Evolutionary conservation across 2,329 filamentous ascomycete genomes (phyloP).

Genomic region (Lachnellula occidentalis): DNA sequence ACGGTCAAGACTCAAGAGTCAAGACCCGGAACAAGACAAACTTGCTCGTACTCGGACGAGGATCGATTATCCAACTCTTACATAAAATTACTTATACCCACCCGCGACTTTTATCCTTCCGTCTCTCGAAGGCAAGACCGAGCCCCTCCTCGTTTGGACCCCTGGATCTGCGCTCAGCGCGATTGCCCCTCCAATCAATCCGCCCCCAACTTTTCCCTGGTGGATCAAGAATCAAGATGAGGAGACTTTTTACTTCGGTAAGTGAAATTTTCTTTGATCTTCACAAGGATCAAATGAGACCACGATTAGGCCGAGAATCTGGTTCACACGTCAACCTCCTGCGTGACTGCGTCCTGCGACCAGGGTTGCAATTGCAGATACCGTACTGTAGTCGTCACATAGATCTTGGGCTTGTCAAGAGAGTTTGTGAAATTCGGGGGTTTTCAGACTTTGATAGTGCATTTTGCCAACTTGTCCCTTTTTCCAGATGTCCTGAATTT

Average conservation of each 20-base stretch:
- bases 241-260: neutral
- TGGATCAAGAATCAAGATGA: neutral
- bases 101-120: neutral
- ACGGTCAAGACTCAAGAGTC: neutral
- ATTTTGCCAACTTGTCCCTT: too few relatives aligned
- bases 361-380: neutral
- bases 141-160: neutral
- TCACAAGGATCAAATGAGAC: constrained; percentile 14
- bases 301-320: constrained; percentile 16
- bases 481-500: neutral
- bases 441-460: too few relatives aligned
- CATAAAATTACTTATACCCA: neutral
- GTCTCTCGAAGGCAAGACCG: neutral
- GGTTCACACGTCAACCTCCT: neutral
- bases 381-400: neutral
- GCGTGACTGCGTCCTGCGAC: neutral
- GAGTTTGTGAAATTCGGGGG: too few relatives aligned
- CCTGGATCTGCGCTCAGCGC: neutral
- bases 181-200: neutral
- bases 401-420: neutral
- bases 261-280: constrained; percentile 5
- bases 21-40: neutral
- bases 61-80: too few relatives aligned
- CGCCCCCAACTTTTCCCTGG: neutral
- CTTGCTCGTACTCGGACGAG: neutral